Evolutionary conservation across 2,329 filamentous ascomycete species (phyloP).

Genomic region (Sarocladium kiliense): DNA sequence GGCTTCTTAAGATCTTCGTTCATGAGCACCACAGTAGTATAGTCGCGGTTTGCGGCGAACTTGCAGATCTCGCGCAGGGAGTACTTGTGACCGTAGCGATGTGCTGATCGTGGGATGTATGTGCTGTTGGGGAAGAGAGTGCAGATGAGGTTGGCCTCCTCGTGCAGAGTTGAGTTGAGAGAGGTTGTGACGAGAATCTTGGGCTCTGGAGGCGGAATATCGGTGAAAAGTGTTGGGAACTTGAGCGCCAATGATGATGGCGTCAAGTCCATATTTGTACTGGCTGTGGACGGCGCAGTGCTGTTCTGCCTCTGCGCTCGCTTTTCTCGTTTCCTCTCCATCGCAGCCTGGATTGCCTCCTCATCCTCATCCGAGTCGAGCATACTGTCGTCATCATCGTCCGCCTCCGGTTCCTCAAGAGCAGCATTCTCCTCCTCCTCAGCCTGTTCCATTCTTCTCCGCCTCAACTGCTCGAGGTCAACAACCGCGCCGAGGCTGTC

Average conservation of each 20-base stretch:
- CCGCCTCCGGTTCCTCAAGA: slow-evolving; percentile 36
- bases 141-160: slow-evolving; percentile 73
- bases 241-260: slow-evolving; percentile 54
- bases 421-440: slow-evolving; percentile 45
- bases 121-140: slow-evolving; percentile 79
- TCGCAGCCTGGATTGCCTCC: slow-evolving; percentile 36
- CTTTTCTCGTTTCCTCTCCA: slow-evolving; percentile 39
- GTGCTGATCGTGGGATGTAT: slow-evolving; percentile 81
- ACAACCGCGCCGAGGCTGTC: slow-evolving; percentile 52
- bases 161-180: slow-evolving; percentile 81
- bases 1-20: slow-evolving; percentile 87
- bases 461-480: slow-evolving; percentile 55
- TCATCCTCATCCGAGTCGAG: slow-evolving; percentile 56
- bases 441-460: slow-evolving; percentile 48
- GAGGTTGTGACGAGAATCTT: slow-evolving; percentile 92
- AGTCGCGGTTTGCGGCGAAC: slow-evolving; percentile 77
- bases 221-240: slow-evolving; percentile 58
- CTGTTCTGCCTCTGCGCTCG: slow-evolving; percentile 44
- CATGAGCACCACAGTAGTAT: slow-evolving; percentile 77
- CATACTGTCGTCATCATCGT: slow-evolving; percentile 68
- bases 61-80: slow-evolving; percentile 83
- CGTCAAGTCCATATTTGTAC: slow-evolving; percentile 59
- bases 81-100: slow-evolving; percentile 85
- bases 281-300: slow-evolving; percentile 53
- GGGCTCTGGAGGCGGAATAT: slow-evolving; percentile 56